A percentile compares a stretch with the other conserved stretches of the same genome.
These are phyloP conservation scores for Yamadazyma phyllophila DNA, from an alignment of 805 yeast genomes.

Conservation along the genomic window DNA sequence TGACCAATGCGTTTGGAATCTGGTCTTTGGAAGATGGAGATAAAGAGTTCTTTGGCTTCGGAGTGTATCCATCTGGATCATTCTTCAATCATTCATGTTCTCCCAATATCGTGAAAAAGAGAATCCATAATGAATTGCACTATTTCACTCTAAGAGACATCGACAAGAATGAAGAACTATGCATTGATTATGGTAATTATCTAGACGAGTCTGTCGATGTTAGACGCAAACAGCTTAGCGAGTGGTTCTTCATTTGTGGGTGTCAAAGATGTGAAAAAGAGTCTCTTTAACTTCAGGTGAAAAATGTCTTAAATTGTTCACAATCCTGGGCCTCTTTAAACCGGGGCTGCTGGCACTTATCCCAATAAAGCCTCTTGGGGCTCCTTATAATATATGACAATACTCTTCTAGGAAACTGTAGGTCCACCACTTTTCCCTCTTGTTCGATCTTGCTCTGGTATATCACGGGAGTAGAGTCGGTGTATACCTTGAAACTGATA, in stretches of 20 bases:
- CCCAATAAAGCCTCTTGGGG: slow-evolving; percentile 72
- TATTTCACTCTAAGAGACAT: slow-evolving; percentile 45
- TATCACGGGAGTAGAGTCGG: slow-evolving; percentile 17
- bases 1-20: slow-evolving; percentile 69
- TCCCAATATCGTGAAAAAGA: slow-evolving; percentile 51
- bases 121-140: slow-evolving; percentile 36
- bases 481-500: slow-evolving; percentile 31
- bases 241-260: slow-evolving; percentile 61
- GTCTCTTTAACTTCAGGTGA: slow-evolving; percentile 24
- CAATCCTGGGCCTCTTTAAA: slow-evolving; percentile 65
- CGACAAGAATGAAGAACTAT: slow-evolving; percentile 46
- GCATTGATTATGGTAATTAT: slow-evolving; percentile 60
- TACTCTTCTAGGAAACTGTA: slow-evolving; percentile 83
- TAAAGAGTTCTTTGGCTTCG: slow-evolving; percentile 57
- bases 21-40: slow-evolving; percentile 48
- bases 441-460: slow-evolving; percentile 22
- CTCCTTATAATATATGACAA: slow-evolving; percentile 60
- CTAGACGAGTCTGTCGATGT: slow-evolving; percentile 36
- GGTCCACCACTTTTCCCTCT: slow-evolving; percentile 50
- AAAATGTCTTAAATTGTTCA: slow-evolving; percentile 56
- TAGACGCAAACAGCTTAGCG: slow-evolving; percentile 42
- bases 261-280: slow-evolving; percentile 46
- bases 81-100: slow-evolving; percentile 66
- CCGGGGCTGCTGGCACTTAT: slow-evolving; percentile 63
- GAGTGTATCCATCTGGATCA: slow-evolving; percentile 61